Conservation (phyloP, 1,284 basidiomycete species). For the Apiotrichum gamsii region DNA sequence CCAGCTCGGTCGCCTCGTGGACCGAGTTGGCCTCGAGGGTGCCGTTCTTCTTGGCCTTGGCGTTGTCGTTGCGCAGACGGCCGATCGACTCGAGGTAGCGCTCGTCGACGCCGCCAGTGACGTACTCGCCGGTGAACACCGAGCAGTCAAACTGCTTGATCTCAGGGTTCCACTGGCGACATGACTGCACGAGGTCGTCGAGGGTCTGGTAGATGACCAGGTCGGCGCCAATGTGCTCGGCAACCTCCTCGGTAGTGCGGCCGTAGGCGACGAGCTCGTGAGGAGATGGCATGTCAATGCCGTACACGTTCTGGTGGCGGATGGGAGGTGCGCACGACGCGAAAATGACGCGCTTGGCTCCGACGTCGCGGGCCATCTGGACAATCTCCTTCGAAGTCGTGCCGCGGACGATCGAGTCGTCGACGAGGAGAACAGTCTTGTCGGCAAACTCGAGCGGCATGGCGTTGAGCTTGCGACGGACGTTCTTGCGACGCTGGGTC, state of each 20-base stretch:
- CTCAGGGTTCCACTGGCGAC: conserved; percentile 74
- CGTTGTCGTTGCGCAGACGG: conserved; percentile 73
- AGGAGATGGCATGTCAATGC: conserved; percentile 98
- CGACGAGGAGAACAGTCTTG: conserved; percentile 92
- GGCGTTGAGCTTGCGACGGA: conserved; percentile 91
- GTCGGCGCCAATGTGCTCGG: conserved; percentile 84
- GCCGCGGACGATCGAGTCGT: conserved; percentile 97
- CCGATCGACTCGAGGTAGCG: conserved; percentile 74
- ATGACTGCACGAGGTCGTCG: conserved; percentile 78
- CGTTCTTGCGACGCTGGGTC: conserved; percentile 79
- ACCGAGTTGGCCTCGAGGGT: conserved; percentile 27
- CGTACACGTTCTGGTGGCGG: conserved; percentile 92
- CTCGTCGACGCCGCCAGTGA: conserved; percentile 91
- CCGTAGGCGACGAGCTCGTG: conserved; percentile 86
- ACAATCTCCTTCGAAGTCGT: conserved; percentile 99
- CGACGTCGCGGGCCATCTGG: conserved; percentile 99
- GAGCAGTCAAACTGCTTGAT: conserved; percentile 89
- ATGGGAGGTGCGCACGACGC: conserved; percentile 81
- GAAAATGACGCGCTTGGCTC: conserved; percentile 94
- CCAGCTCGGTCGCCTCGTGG: conserved; percentile 19
- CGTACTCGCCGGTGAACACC: conserved; percentile 94
- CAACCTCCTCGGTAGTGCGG: conserved; percentile 69
- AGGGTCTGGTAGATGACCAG: conserved; percentile 97
- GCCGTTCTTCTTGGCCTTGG: conserved; percentile 53
- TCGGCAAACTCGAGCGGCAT: conserved; percentile 97